Evolutionary conservation across 2,329 filamentous ascomycete genomes (phyloP), one percentile per base, ranked within the genome.

Genomic region (Whalleya microplaca): DNA sequence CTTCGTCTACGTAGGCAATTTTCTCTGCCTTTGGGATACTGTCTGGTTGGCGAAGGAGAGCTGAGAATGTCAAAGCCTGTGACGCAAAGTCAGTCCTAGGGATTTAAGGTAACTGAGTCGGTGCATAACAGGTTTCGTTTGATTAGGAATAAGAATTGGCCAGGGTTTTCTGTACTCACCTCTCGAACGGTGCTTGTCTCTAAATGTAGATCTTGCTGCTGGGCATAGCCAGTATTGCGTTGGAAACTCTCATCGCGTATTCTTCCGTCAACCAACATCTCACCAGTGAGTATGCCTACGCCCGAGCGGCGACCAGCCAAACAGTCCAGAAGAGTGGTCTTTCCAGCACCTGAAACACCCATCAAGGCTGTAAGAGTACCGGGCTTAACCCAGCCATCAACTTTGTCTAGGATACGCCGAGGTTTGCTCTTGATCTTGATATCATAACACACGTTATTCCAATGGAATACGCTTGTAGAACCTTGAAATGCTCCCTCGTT

Each of bases 381-480:
- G 2, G 93, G 93, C 74, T 96, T 95, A 56, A 97, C 92, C 90
- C 91, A 97, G 32, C 93, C 93, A 69, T 96, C 90, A 12, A 96
- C 90, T 60, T 95, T 80, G 66, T 96, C 88, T 56, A 97, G 78
- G 66, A 97, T 90, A 43, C 88, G 85, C 16, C 92, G 84, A 1
- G 81, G 76, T 66, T 94, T 85, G 14, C 80, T 80, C 78, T 96
- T 96, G 75, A 96, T 92, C 72, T 90, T 88, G 72, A 87, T 79
- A 57, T 87, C 82, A 67, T 84, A 96, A 75, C 88, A 92, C 1
- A 96, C 88, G 65, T 94, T 82, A 62, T 87, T 83, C 92, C 92
- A 96, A 68, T 92, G 89, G 79, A 96, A 96, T 58, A 93, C 85
- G 21, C 85, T 64, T 78, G 72, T 2, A 83, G 69, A 37, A 76